These are phyloP conservation scores for Pterocarpus macrocarpus DNA, from an alignment of 306 rosid genomes.

Conservation along the genomic window DNA sequence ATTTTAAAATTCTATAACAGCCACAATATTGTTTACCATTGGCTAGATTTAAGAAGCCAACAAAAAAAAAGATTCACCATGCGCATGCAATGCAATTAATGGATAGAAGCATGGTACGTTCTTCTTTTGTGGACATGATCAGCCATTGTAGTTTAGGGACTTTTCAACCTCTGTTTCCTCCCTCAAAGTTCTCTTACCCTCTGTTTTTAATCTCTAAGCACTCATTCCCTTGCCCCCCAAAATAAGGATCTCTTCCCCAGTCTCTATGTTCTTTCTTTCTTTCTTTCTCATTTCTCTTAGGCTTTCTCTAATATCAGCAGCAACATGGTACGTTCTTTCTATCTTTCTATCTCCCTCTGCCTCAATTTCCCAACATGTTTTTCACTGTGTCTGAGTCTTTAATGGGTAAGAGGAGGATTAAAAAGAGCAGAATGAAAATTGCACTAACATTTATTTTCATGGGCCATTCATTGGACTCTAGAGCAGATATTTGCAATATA, in stretches of 20 bases:
- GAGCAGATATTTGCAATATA: too few relatives aligned
- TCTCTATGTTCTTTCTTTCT: slow-evolving; percentile 39
- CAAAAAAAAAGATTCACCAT: not conserved
- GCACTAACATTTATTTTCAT: too few relatives aligned
- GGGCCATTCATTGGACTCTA: too few relatives aligned
- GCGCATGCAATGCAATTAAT: not conserved
- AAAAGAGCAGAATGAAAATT: not conserved
- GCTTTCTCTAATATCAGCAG: slow-evolving; percentile 33
- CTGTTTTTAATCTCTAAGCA: slow-evolving; percentile 56
- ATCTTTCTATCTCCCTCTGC: slow-evolving; percentile 1
- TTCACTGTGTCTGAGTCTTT: not conserved
- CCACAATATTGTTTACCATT: too few relatives aligned
- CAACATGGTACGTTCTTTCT: slow-evolving; percentile 67
- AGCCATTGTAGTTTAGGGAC: not conserved
- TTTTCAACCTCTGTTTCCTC: slow-evolving; percentile 61
- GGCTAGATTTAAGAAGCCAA: too few relatives aligned
- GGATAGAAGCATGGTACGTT: too few relatives aligned
- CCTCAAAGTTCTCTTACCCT: slow-evolving; percentile 59
- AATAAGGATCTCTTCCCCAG: slow-evolving; percentile 57
- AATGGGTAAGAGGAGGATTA: not conserved
- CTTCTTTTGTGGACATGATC: not conserved
- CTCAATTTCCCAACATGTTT: not conserved
- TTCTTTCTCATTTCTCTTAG: slow-evolving; percentile 51
- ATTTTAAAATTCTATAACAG: not conserved
- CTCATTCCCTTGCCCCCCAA: slow-evolving; percentile 43